Percentiles rank a stretch among this genome's conserved stretches.
Evolutionary conservation across 2,329 filamentous ascomycete species (phyloP).

Genomic region (Dothideomycetes sp.): DNA sequence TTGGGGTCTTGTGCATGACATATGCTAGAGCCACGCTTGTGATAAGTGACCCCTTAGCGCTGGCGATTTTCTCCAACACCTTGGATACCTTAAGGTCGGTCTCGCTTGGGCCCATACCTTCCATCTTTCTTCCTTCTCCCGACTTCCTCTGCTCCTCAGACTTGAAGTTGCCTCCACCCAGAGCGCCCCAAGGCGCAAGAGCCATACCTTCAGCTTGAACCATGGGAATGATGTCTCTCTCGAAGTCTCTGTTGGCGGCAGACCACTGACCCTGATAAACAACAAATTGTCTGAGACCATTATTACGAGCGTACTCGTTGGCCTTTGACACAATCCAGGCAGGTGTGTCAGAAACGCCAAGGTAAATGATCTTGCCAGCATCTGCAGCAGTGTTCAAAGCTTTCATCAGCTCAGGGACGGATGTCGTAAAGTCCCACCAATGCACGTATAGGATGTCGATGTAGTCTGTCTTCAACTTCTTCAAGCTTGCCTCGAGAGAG

Average conservation of each 20-base stretch:
- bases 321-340: constrained; percentile 25
- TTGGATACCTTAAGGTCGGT: neutral
- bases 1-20: constrained; percentile 30
- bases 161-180: constrained; percentile 43
- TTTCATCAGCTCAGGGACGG: constrained; percentile 28
- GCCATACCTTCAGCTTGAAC: constrained; percentile 27
- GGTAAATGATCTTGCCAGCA: constrained; percentile 26
- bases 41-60: constrained; percentile 44
- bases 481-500: constrained; percentile 27
- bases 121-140: neutral
- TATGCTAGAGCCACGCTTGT: constrained; percentile 46
- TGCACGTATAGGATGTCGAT: constrained; percentile 15
- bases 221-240: constrained; percentile 31
- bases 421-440: constrained; percentile 38
- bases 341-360: constrained; percentile 26
- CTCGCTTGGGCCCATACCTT: neutral
- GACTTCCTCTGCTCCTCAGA: constrained; percentile 30
- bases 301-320: constrained; percentile 24
- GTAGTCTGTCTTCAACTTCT: constrained; percentile 18
- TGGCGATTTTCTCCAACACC: constrained; percentile 46
- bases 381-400: constrained; percentile 23
- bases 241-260: constrained; percentile 26
- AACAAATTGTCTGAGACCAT: constrained; percentile 26
- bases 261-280: constrained; percentile 30
- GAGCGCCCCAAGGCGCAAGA: constrained; percentile 33